phyloP scores from a whole-genome alignment of 73 alveolate species.

The Stentor coeruleus region DNA sequence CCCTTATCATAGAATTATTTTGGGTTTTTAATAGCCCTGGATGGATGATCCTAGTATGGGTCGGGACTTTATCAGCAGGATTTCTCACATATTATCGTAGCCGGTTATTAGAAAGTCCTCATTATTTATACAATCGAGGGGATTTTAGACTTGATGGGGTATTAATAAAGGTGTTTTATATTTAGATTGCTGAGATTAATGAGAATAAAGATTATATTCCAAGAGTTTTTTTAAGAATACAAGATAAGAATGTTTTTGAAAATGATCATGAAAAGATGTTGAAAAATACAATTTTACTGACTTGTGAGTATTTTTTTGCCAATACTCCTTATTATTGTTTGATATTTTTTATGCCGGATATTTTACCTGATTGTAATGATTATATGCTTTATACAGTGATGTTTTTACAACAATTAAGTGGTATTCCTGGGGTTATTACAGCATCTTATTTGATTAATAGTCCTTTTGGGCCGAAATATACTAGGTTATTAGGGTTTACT shows the following conservation, averaged over 20 bases:
- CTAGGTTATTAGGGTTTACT: background rate
- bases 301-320: background rate
- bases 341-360: background rate
- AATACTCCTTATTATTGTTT: background rate
- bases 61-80: background rate
- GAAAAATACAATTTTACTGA: background rate
- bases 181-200: background rate
- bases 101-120: constrained; percentile 7
- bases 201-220: background rate
- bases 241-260: background rate
- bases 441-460: background rate
- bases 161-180: background rate
- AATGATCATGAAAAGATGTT: background rate
- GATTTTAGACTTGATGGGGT: constrained; percentile 10
- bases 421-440: background rate
- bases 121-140: background rate
- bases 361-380: background rate
- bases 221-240: too few species aligned
- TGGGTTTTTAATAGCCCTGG: background rate
- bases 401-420: constrained; percentile 1
- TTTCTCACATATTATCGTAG: background rate
- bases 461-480: too few species aligned
- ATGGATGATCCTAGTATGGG: background rate
- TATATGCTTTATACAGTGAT: background rate
- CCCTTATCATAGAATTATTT: background rate